Percentiles rank a stretch among this genome's conserved stretches.
Conservation (phyloP, 2,329 filamentous ascomycete species). For the Ascocoryne sarcoides region DNA sequence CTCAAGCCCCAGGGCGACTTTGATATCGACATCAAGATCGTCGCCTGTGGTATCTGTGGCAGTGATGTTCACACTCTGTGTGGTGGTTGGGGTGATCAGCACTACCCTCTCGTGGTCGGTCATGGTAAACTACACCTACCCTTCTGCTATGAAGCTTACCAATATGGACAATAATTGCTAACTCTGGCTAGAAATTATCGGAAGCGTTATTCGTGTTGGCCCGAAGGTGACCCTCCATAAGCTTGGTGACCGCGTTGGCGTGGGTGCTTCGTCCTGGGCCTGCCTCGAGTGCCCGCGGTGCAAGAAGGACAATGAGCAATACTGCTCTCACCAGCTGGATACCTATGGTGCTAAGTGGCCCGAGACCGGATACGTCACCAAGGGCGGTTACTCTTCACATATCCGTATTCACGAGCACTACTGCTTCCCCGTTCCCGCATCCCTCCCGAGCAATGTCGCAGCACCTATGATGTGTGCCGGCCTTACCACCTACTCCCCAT, state of each 20-base stretch:
- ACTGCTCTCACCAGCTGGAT: slow-evolving; percentile 25
- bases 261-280: slow-evolving; percentile 39
- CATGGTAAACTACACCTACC: too few species aligned
- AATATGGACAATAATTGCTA: too few species aligned
- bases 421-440: slow-evolving; percentile 60
- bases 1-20: too few species aligned
- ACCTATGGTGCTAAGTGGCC: too few species aligned
- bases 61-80: slow-evolving; percentile 24
- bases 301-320: slow-evolving; percentile 16
- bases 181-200: slow-evolving; percentile 44
- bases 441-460: slow-evolving; percentile 50
- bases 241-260: neutral
- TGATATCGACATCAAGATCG: too few species aligned
- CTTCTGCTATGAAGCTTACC: too few species aligned
- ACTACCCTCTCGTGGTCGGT: slow-evolving; percentile 30
- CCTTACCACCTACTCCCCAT: slow-evolving; percentile 69
- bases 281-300: too few species aligned
- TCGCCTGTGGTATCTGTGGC: slow-evolving; percentile 42
- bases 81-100: slow-evolving; percentile 28
- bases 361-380: too few species aligned
- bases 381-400: slow-evolving; percentile 58
- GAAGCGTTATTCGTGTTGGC: slow-evolving; percentile 23
- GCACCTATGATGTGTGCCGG: slow-evolving; percentile 82
- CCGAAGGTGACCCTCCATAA: neutral
- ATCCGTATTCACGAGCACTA: slow-evolving; percentile 73